phyloP scores from a whole-genome alignment of 2,329 filamentous ascomycete species.

The Passalora sequoiae region DNA sequence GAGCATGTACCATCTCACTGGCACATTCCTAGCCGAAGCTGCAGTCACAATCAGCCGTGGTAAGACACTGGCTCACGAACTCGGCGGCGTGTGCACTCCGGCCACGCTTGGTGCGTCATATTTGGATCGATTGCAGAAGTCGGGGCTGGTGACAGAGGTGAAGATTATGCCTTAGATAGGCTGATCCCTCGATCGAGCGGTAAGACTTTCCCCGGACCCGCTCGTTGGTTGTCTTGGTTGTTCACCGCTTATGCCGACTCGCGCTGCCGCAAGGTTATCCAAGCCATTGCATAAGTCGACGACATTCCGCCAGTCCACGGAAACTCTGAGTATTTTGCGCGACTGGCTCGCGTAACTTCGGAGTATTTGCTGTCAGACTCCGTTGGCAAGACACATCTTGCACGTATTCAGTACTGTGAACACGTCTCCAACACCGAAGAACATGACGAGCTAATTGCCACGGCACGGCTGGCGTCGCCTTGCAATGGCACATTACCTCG shows the following conservation, averaged over 20 bases:
- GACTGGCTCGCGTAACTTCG: neutral
- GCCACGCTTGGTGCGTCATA: conserved; percentile 64
- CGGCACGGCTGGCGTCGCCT: neutral
- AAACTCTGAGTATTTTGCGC: neutral
- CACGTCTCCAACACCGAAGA: neutral
- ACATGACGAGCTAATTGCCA: neutral
- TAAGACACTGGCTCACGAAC: conserved; percentile 46
- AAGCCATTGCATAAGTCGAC: neutral
- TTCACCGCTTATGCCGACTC: conserved; percentile 8
- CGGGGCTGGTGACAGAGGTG: conserved; percentile 58
- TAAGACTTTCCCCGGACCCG: conserved; percentile 2
- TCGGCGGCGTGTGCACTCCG: conserved; percentile 65
- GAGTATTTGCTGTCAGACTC: neutral
- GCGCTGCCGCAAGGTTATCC: neutral
- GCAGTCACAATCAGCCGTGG: conserved; percentile 60
- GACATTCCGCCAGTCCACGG: conserved; percentile 4
- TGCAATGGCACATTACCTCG: conserved; percentile 1
- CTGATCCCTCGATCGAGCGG: conserved; percentile 2
- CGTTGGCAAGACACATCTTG: neutral
- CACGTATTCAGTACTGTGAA: too few species aligned
- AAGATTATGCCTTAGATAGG: conserved; percentile 29
- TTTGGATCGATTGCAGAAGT: conserved; percentile 57
- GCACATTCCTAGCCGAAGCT: conserved; percentile 57
- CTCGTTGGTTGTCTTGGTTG: conserved; percentile 15
- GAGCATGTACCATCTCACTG: conserved; percentile 64